phyloP scores from a whole-genome alignment of 495 filamentous ascomycete genomes.

The Annulohypoxylon stygium region DNA sequence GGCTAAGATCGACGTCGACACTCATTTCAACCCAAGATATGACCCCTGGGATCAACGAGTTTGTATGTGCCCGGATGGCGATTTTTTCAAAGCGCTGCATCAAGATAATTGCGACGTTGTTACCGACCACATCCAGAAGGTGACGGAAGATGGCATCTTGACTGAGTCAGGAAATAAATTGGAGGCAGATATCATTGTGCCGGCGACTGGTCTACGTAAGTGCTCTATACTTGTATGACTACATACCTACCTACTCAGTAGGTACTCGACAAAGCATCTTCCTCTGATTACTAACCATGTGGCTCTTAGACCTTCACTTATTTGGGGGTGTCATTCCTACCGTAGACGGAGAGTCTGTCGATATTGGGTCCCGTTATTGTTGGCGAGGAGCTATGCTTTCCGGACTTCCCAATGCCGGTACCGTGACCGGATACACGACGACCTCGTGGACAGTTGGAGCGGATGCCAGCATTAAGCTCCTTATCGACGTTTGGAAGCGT shows the following conservation, averaged over 20 bases:
- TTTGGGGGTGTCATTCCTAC: slow-evolving; percentile 62
- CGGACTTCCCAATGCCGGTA: slow-evolving; percentile 55
- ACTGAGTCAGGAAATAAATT: slow-evolving; percentile 69
- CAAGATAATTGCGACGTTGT: slow-evolving; percentile 71
- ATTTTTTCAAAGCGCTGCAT: slow-evolving; percentile 75
- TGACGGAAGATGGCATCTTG: slow-evolving; percentile 69
- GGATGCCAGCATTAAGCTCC: slow-evolving; percentile 49
- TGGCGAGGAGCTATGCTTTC: slow-evolving; percentile 63
- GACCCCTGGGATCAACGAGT: slow-evolving; percentile 80
- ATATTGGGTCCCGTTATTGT: slow-evolving; percentile 64
- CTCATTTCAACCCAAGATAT: slow-evolving; percentile 79
- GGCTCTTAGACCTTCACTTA: slow-evolving; percentile 61
- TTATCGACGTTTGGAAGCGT: slow-evolving; percentile 56
- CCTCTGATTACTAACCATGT: slow-evolving; percentile 1
- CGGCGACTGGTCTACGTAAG: slow-evolving; percentile 74
- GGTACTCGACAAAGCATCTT: neutral
- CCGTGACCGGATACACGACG: slow-evolving; percentile 61
- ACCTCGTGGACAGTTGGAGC: slow-evolving; percentile 68
- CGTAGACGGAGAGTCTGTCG: slow-evolving; percentile 68
- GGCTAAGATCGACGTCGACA: slow-evolving; percentile 66
- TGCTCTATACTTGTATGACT: neutral
- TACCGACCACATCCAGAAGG: slow-evolving; percentile 74
- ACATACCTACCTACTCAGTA: neutral
- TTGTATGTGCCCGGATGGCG: slow-evolving; percentile 76
- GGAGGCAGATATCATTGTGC: slow-evolving; percentile 79